Percentiles rank a stretch among this genome's conserved stretches.
Conservation (phyloP, 352 stramenopile genomes). For the Elongisporangium anandrum region DNA sequence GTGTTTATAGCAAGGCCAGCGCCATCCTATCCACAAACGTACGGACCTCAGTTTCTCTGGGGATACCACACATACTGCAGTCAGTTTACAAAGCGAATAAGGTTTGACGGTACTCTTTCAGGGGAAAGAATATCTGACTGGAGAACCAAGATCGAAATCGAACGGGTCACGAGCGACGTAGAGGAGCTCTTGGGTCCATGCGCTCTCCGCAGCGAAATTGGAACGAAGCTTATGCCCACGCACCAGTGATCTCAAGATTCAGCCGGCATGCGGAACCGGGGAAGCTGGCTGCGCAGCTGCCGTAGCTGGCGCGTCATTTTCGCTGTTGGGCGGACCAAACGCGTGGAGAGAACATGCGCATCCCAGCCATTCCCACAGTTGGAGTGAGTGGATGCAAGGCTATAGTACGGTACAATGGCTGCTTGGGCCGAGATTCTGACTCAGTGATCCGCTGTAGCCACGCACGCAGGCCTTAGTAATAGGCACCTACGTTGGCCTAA, state of each 20-base stretch:
- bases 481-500: neutral
- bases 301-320: neutral
- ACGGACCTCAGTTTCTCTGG: neutral
- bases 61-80: neutral
- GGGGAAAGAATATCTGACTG: neutral
- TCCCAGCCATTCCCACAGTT: neutral
- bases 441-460: neutral
- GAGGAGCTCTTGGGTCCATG: neutral
- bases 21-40: neutral
- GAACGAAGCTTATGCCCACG: neutral
- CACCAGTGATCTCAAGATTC: neutral
- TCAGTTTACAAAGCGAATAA: neutral
- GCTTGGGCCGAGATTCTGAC: neutral
- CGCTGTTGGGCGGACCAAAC: neutral
- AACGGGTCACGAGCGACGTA: neutral
- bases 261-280: neutral
- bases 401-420: neutral
- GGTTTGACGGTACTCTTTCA: neutral
- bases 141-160: neutral
- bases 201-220: neutral
- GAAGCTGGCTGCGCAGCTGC: neutral
- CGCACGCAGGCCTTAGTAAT: neutral
- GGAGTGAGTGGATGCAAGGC: neutral
- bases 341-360: neutral
- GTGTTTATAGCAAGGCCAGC: neutral